Evolutionary conservation across 345 rosid genomes (phyloP).

Genomic region (Linum trigynum): DNA sequence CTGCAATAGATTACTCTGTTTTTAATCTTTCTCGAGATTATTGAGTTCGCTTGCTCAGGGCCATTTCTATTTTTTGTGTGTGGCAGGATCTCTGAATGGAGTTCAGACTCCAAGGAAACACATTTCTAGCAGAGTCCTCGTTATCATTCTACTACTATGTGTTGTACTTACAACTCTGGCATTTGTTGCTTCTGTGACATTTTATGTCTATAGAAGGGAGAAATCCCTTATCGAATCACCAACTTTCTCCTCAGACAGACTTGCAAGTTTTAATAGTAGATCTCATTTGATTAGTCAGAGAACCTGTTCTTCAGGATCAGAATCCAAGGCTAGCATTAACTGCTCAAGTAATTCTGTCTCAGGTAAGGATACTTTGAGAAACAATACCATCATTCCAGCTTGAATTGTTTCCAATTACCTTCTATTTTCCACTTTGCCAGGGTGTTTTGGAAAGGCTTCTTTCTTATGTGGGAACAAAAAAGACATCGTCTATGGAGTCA

Average conservation of each 20-base stretch:
- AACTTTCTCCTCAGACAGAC: conserved; percentile 53
- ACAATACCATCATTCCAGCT: not conserved
- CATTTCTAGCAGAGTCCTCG: conserved; percentile 42
- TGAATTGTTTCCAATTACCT: not conserved
- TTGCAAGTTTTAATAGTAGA: conserved; percentile 67
- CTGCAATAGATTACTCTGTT: not conserved
- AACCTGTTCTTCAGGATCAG: conserved; percentile 33
- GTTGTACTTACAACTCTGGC: conserved; percentile 57
- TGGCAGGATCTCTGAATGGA: conserved; percentile 36
- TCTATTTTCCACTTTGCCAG: conserved; percentile 28
- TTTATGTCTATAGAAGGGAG: conserved; percentile 46
- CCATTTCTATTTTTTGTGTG: not conserved
- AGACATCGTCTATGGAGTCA: conserved; percentile 44
- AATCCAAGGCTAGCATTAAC: conserved; percentile 28
- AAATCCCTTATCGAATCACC: conserved; percentile 35
- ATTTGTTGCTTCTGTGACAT: conserved; percentile 50
- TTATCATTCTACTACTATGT: conserved; percentile 47
- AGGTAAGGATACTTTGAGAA: conserved; percentile 24
- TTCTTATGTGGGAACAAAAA: conserved; percentile 40
- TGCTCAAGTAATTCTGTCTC: conserved; percentile 28
- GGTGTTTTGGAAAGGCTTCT: conserved; percentile 53
- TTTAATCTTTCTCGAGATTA: not conserved
- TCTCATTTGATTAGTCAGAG: conserved; percentile 56
- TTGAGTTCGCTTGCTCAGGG: not conserved
- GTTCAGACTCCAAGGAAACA: conserved; percentile 35